Percentiles rank a stretch among this genome's conserved stretches.
phyloP scores from a whole-genome alignment of 352 stramenopile genomes.

The Pythium pectinolyticum region DNA sequence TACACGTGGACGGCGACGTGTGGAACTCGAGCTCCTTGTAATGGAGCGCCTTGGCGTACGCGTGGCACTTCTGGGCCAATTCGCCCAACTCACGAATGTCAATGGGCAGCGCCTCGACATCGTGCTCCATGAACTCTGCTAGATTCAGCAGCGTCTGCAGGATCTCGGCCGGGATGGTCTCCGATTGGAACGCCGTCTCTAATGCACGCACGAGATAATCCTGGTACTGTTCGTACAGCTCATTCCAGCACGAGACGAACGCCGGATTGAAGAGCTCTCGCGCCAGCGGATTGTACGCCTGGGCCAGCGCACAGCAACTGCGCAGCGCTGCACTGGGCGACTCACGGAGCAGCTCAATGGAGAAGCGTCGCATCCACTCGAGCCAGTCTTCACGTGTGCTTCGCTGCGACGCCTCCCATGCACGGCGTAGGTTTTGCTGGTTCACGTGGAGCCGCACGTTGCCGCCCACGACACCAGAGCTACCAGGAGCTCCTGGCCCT shows the following conservation, averaged over 20 bases:
- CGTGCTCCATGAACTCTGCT: conserved; percentile 99
- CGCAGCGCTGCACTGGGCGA: conserved; percentile 94
- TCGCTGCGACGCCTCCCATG: conserved; percentile 83
- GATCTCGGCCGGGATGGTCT: conserved; percentile 95
- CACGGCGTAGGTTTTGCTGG: conserved; percentile 82
- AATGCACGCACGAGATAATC: conserved; percentile 94
- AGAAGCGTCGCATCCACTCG: conserved; percentile 98
- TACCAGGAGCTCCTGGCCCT: too few relatives aligned
- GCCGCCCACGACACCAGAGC: too few relatives aligned
- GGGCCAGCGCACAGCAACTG: conserved; percentile 94
- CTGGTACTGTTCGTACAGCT: conserved; percentile 91
- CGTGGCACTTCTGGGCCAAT: conserved; percentile 97
- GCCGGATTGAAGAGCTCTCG: conserved; percentile 98
- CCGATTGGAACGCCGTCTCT: conserved; percentile 93
- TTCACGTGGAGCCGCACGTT: conserved; percentile 90
- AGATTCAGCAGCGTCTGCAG: conserved; percentile 98
- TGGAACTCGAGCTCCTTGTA: conserved; percentile 99
- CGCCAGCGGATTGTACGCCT: conserved; percentile 97
- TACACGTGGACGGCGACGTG: conserved; percentile 89
- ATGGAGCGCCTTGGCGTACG: conserved; percentile 98
- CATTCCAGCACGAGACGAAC: conserved; percentile 99
- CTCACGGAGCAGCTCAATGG: conserved; percentile 96
- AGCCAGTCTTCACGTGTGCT: conserved; percentile 95
- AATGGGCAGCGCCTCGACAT: conserved; percentile 96
- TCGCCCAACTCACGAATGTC: conserved; percentile 96